Base-by-base conservation (phyloP, 495 filamentous ascomycete species). In the Articulospora tetracladia region DNA sequence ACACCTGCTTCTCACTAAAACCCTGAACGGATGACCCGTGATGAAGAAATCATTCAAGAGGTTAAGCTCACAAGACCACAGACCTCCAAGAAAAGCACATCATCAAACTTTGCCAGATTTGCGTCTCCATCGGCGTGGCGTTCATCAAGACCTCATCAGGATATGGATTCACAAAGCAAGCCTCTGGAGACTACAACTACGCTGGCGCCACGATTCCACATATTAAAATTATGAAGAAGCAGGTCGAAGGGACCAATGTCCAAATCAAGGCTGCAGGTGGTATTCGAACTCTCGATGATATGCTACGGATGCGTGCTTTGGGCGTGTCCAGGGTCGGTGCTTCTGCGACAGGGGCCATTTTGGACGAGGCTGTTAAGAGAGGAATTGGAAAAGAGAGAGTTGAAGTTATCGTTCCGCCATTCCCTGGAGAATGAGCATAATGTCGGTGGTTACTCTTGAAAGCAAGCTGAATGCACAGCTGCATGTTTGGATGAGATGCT, bases 91-190 rank as follows among this genome's bases (percentile, higher is more conserved):
- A 76, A 0, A 64, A 73, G 13, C 73, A 83, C 44, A 79, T 84
- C 53, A 48, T 69, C 11, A 68, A 63, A 23, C 66, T 85, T 2
- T 83, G 81, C 61, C 61, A 70, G 65, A 80, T 84, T 24, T 83
- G 81, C 63, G 74, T 75, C 0, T 47, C 71, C 3, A 17, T 79
- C 0, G 50, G 61, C 0, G 80, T 85, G 7, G 80, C 76, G 1
- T 83, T 79, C 57, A 76, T 84, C 59, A 84, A 84, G 72, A 83
- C 82, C 1, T 79, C 78, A 0, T 79, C 79, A 3, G 81, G 80
- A 13, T 84, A 79, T 61, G 81, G 80, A 7, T 84, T 83, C 63
- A 76, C 82, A 20, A 81, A 82, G 66, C 74, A 79, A 65, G 17
- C 50, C 4, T 28, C 25, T 15, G 50, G 50, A 3, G 64, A 66